Evolutionary conservation across 805 yeast genomes (phyloP), one percentile per base, ranked within the genome.

Genomic region (Nadsonia fulvescens): DNA sequence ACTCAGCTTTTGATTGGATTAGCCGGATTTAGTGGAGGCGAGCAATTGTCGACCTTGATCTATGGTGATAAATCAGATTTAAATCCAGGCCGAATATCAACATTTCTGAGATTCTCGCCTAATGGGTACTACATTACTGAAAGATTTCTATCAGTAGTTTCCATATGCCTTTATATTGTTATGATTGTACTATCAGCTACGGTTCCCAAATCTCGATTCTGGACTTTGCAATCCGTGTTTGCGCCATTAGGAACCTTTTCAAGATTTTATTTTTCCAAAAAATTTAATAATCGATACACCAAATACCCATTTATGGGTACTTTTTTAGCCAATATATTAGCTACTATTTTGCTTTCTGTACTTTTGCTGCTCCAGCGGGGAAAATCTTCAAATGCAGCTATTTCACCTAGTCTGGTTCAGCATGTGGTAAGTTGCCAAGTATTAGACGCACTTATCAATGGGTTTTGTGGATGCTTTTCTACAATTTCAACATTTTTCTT

Each of bases 401-500:
- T 20, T 1, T 15, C 18, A n/a, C 25, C 10, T 16, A 12, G 34
- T 10, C 49, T 59, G 1, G 36, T n/a, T 45, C 6, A 38, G 43
- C 3, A n/a, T n/a, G 14, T 35, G 0, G 32, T 61, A 4, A 42
- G 55, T 1, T 67, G 77, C 33, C 68, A 64, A 20, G 63, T 68
- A 3, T 38, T 72, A 1, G 33, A 37, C 5, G 82, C 74, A 0
- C 41, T 75, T 2, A 55, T 51, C 11, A 64, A 66, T 37, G 91
- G 92, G 0, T 69, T 64, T 32, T 70, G 79, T 41, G 91, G 83
- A 1, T 60, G 66, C 3, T 46, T 74, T 26, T 67, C 79, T 20
- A 77, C 94, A 0, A 64, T 78, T 20, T 71, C 86, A 29, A 75
- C 93, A 1, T 75, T 81, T 37, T 60, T 76, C 6, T 68, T 63